Conservation (phyloP, 257 asterid genomes). For the Oldenlandia corymbosa region DNA sequence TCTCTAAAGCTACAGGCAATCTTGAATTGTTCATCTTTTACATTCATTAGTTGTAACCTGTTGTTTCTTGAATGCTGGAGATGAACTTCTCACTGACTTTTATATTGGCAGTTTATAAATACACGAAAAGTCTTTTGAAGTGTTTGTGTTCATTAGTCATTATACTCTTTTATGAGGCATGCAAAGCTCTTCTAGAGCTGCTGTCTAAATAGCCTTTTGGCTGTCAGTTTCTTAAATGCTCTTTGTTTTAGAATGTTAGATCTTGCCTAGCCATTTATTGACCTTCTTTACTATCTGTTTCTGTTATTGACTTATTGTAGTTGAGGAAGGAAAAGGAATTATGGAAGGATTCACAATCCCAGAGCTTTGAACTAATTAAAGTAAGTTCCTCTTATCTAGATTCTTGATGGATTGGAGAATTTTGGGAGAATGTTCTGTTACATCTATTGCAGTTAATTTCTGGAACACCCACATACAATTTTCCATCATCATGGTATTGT, state of each 20-base stretch:
- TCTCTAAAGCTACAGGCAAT: not conserved
- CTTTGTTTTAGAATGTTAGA: not conserved
- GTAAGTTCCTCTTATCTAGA: conserved; percentile 33
- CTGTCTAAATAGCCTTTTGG: not conserved
- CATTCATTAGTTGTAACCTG: not conserved
- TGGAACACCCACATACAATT: too few relatives aligned
- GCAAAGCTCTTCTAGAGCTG: not conserved
- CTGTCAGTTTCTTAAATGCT: not conserved
- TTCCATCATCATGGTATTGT: too few relatives aligned
- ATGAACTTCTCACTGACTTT: not conserved
- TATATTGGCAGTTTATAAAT: not conserved
- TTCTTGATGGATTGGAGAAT: conserved; percentile 4
- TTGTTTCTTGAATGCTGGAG: not conserved
- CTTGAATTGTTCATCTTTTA: not conserved
- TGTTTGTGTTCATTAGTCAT: not conserved
- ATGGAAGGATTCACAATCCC: conserved; percentile 59
- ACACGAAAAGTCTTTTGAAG: not conserved
- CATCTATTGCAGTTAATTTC: not conserved
- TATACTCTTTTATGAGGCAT: not conserved
- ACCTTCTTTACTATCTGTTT: conserved; percentile 2
- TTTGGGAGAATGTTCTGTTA: conserved; percentile 7
- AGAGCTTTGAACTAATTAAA: conserved; percentile 69
- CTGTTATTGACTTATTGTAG: conserved; percentile 46
- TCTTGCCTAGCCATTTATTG: not conserved
- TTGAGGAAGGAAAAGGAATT: conserved; percentile 63